phyloP scores from a whole-genome alignment of 352 stramenopile species.

The Pythium rhizo-oryzae region DNA sequence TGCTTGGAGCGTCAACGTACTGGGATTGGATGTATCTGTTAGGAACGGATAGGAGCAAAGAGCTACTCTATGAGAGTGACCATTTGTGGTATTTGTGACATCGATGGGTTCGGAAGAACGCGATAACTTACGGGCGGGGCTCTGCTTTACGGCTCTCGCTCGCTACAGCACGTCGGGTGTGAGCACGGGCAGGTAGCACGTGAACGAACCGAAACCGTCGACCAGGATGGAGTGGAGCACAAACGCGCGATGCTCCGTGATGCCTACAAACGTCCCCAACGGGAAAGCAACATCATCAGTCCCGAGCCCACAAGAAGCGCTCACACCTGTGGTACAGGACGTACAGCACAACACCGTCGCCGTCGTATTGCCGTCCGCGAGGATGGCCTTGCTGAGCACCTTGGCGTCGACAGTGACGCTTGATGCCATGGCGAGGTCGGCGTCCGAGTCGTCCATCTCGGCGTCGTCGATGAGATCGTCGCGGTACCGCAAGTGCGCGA shows the following conservation, averaged over 20 bases:
- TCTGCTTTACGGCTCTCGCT: not conserved
- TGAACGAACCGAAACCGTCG: slow-evolving; percentile 80
- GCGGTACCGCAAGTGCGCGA: slow-evolving; percentile 72
- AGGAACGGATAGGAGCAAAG: too few species aligned
- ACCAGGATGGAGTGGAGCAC: slow-evolving; percentile 80
- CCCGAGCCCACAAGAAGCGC: not conserved
- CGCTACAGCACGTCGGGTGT: slow-evolving; percentile 50
- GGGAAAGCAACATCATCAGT: not conserved
- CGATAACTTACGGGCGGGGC: slow-evolving; percentile 1
- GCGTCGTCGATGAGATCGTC: slow-evolving; percentile 69
- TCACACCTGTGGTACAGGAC: not conserved
- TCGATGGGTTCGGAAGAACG: not conserved
- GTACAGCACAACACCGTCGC: slow-evolving; percentile 77
- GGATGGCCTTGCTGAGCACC: slow-evolving; percentile 75
- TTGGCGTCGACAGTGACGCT: slow-evolving; percentile 82
- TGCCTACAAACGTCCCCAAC: slow-evolving; percentile 32
- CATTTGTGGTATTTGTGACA: too few species aligned
- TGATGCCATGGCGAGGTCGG: slow-evolving; percentile 27
- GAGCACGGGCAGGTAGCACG: slow-evolving; percentile 81
- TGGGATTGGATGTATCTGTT: too few species aligned
- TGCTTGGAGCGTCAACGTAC: too few species aligned
- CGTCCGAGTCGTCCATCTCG: slow-evolving; percentile 34
- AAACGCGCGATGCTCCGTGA: slow-evolving; percentile 80
- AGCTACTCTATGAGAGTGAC: too few species aligned
- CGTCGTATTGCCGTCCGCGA: slow-evolving; percentile 69